A percentile compares a stretch with the other conserved stretches of the same genome.
Conservation (phyloP, 1,284 basidiomycete species). For the Irpex sp. region DNA sequence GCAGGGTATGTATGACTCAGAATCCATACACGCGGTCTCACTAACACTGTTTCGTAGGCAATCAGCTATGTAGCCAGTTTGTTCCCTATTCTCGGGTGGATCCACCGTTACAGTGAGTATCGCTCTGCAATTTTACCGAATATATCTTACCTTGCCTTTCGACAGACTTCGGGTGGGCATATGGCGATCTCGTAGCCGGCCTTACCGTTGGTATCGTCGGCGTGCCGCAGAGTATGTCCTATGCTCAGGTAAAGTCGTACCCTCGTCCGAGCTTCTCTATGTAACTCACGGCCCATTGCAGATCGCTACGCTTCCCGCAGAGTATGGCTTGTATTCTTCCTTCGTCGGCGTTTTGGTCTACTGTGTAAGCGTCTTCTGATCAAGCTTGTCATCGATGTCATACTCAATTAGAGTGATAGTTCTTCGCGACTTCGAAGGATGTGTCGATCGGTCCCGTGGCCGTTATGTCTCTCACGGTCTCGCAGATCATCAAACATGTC, state of each 20-base stretch:
- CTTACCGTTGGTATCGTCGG: slow-evolving; percentile 88
- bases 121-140: neutral
- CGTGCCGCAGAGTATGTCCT: slow-evolving; percentile 85
- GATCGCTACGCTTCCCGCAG: slow-evolving; percentile 78
- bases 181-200: slow-evolving; percentile 83
- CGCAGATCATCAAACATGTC: slow-evolving; percentile 75
- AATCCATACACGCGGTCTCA: slow-evolving; percentile 2
- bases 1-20: slow-evolving; percentile 34
- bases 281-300: slow-evolving; percentile 32
- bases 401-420: slow-evolving; percentile 35
- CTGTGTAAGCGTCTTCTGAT: slow-evolving; percentile 46
- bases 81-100: slow-evolving; percentile 83
- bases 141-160: neutral
- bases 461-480: slow-evolving; percentile 90
- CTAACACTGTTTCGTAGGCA: slow-evolving; percentile 33
- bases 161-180: slow-evolving; percentile 64
- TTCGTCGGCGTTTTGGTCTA: slow-evolving; percentile 88
- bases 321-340: slow-evolving; percentile 94
- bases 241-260: slow-evolving; percentile 50
- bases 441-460: slow-evolving; percentile 94
- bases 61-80: slow-evolving; percentile 60
- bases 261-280: neutral
- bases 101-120: slow-evolving; percentile 70
- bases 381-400: slow-evolving; percentile 11
- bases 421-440: slow-evolving; percentile 94